Conservation (phyloP, 495 filamentous ascomycete genomes). For the Pyrenopolyporus hunteri region DNA sequence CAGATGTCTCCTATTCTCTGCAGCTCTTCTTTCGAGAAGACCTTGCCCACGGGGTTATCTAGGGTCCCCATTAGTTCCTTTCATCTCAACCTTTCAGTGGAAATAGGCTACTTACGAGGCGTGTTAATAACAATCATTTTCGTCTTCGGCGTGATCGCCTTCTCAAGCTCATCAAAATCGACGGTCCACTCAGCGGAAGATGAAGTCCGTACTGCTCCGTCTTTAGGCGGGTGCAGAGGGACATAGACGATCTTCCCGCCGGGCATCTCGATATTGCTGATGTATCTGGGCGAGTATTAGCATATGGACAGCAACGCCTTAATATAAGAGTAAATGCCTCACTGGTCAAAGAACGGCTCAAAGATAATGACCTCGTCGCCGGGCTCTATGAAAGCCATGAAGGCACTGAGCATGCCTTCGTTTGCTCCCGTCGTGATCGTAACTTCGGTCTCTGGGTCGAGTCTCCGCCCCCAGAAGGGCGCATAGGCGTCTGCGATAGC, state of each 20-base stretch:
- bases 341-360: conserved; percentile 99
- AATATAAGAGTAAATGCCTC: conserved; percentile 41
- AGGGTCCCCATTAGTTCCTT: conserved; percentile 24
- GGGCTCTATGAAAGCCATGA: conserved; percentile 95
- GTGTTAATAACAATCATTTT: conserved; percentile 93
- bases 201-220: conserved; percentile 77
- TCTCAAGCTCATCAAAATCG: conserved; percentile 82
- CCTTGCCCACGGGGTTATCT: conserved; percentile 97
- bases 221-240: conserved; percentile 86
- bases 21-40: conserved; percentile 85
- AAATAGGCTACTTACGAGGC: conserved; percentile 50
- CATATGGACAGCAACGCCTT: not conserved
- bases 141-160: conserved; percentile 81
- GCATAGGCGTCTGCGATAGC: conserved; percentile 91
- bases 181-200: conserved; percentile 88
- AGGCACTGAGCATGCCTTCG: conserved; percentile 95
- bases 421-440: conserved; percentile 96
- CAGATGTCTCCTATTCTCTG: conserved; percentile 85
- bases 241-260: conserved; percentile 94
- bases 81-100: not conserved
- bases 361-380: conserved; percentile 98
- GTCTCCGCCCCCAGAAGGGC: conserved; percentile 75
- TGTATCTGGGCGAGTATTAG: conserved; percentile 63
- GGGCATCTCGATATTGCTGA: conserved; percentile 96
- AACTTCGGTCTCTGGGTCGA: conserved; percentile 90